Evolutionary conservation across 1,284 basidiomycete genomes (phyloP), one percentile per base, ranked within the genome.

Genomic region (Peniophora sp.): DNA sequence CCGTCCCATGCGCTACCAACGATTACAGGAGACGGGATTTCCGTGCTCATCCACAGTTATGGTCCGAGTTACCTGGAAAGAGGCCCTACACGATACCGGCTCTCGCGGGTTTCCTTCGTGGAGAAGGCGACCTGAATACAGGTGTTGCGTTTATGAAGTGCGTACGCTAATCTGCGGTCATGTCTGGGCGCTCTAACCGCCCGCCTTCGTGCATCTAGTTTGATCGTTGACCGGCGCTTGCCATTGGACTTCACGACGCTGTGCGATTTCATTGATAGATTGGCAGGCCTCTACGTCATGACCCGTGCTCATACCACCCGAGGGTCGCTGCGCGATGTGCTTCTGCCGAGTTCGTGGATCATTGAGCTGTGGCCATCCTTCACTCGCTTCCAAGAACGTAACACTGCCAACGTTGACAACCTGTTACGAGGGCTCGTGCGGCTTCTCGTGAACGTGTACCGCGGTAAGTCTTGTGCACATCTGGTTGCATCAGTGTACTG

Each of bases 271-370:
- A 42, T 57, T 17, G 55, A 57, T 20, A 47, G 45, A 17, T 20
- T 57, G 14, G 56, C 52, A 10, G 55, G 47, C n/a, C 37, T 51
- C 23, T 45, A 39, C 23, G 43, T 57, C n/a, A 46, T 57, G 51
- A 51, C 34, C 2, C 46, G 32, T 2, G 39, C 14, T 3, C n/a
- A 47, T n/a, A 36, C 34, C 3, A 15, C 5, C 17, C 15, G n/a
- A 20, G 50, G 20, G 15, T 46, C 39, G 20, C 48, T 57, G n/a
- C 47, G 53, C 37, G 50, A 48, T 24, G 50, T 57, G 9, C 35
- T 52, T 35, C 47, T 57, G 14, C 55, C 55, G 9, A 43, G 42
- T 8, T 47, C 20, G 17, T 57, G 55, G 55, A 24, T 54, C 3
- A 12, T 54, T n/a, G 18, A 34, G 6, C 12, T 50, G 1, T 55